A percentile compares a stretch with the other conserved stretches of the same genome.
Conservation (phyloP, 2,329 filamentous ascomycete genomes). For the Graphiopsis chlorocephala region DNA sequence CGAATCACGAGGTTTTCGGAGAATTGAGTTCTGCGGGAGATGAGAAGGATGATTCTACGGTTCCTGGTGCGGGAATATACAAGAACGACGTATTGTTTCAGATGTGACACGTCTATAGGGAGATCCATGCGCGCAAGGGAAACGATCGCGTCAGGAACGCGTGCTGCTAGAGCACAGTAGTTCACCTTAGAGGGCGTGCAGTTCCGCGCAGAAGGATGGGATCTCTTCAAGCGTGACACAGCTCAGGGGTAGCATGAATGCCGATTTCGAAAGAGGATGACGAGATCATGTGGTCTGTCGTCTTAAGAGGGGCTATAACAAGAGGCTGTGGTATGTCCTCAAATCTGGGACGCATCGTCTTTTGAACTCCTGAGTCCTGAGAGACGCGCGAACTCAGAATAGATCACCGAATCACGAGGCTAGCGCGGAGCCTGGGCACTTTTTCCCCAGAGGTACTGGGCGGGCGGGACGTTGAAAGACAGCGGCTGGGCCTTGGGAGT, state of each 20-base stretch:
- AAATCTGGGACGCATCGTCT: neutral
- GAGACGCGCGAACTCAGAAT: constrained; percentile 3
- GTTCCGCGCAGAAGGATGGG: neutral
- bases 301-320: constrained; percentile 11
- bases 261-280: neutral
- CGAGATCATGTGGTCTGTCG: neutral
- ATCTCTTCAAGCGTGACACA: neutral
- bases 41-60: neutral
- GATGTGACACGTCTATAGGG: neutral
- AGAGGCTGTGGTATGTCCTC: neutral
- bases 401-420: neutral
- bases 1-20: neutral
- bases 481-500: neutral
- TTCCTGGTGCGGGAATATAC: neutral
- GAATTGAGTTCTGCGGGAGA: neutral
- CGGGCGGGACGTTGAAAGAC: neutral
- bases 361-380: constrained; percentile 6
- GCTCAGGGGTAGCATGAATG: neutral
- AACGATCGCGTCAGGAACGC: constrained; percentile 8
- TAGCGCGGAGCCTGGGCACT: neutral
- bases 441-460: constrained; percentile 1
- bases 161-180: neutral
- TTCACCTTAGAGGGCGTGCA: neutral
- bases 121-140: neutral
- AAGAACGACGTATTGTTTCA: neutral